Percentiles rank a stretch among this genome's conserved stretches.
Conservation (phyloP, 1,139 yeast genomes). For the Hyphopichia pseudoburtonii region DNA sequence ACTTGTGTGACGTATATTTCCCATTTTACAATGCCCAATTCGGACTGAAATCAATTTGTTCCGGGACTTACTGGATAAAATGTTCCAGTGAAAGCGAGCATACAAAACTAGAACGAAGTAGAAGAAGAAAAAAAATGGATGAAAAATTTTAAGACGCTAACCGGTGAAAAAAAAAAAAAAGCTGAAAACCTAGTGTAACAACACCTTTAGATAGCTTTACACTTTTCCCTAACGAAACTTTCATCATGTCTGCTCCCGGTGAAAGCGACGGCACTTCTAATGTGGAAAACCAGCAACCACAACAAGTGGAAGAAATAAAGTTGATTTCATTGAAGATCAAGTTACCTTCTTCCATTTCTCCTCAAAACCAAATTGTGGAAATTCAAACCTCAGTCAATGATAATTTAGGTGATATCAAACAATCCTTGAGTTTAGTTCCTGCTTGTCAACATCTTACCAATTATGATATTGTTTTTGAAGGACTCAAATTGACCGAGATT, state of each 20-base stretch:
- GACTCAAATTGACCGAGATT: slow-evolving; percentile 28
- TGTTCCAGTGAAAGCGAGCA: too few species aligned
- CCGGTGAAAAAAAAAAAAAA: neutral
- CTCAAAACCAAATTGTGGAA: slow-evolving; percentile 25
- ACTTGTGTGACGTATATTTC: too few species aligned
- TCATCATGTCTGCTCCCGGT: neutral
- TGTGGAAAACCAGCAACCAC: slow-evolving; percentile 3
- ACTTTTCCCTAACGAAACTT: neutral
- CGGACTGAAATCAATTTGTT: too few species aligned
- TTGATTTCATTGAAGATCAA: slow-evolving; percentile 28
- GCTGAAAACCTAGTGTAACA: neutral
- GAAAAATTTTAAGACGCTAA: neutral
- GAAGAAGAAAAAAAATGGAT: neutral
- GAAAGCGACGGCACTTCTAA: slow-evolving; percentile 7
- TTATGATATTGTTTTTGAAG: slow-evolving; percentile 49
- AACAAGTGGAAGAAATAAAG: slow-evolving; percentile 11
- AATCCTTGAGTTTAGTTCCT: slow-evolving; percentile 55
- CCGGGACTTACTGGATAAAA: too few species aligned
- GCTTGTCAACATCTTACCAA: slow-evolving; percentile 61
- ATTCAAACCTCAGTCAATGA: slow-evolving; percentile 41
- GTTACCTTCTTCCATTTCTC: slow-evolving; percentile 31
- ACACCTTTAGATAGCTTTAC: neutral
- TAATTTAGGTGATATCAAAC: slow-evolving; percentile 57
- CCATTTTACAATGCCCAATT: too few species aligned
- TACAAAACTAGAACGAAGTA: neutral